Evolutionary conservation across 2,329 filamentous ascomycete species (phyloP).

Genomic region (Gaeumannomyces tritici): DNA sequence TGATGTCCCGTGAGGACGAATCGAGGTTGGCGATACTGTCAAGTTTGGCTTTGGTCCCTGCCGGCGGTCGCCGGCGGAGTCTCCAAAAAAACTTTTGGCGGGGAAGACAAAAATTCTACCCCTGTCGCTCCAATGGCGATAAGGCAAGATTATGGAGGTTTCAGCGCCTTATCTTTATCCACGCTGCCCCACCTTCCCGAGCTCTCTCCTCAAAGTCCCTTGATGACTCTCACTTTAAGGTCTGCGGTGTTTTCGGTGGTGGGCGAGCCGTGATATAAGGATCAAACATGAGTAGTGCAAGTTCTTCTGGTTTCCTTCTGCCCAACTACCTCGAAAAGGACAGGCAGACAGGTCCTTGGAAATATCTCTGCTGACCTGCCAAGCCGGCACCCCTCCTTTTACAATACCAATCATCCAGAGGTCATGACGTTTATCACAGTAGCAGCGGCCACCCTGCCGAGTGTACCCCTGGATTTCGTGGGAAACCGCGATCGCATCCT

Average conservation of each 20-base stretch:
- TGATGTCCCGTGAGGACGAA: not conserved
- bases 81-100: not conserved
- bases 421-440: slow-evolving; percentile 22
- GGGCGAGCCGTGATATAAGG: too few relatives aligned
- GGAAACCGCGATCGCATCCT: slow-evolving; percentile 56
- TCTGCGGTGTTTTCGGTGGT: too few relatives aligned
- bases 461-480: slow-evolving; percentile 46
- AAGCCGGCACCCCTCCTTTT: not conserved
- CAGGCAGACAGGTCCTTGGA: too few relatives aligned
- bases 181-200: not conserved
- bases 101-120: not conserved
- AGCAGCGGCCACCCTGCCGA: slow-evolving; percentile 23
- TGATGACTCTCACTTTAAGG: too few relatives aligned
- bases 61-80: not conserved
- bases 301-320: too few relatives aligned
- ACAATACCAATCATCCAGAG: too few relatives aligned
- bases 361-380: not conserved
- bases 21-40: not conserved
- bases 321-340: too few relatives aligned
- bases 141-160: not conserved
- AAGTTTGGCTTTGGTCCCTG: not conserved
- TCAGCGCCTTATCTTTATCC: not conserved
- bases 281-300: too few relatives aligned
- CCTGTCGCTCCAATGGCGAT: not conserved
- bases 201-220: too few relatives aligned